These are phyloP conservation scores for Podaxis mareebaensis DNA, from an alignment of 768 basidiomycete species.

Conservation along the genomic window DNA sequence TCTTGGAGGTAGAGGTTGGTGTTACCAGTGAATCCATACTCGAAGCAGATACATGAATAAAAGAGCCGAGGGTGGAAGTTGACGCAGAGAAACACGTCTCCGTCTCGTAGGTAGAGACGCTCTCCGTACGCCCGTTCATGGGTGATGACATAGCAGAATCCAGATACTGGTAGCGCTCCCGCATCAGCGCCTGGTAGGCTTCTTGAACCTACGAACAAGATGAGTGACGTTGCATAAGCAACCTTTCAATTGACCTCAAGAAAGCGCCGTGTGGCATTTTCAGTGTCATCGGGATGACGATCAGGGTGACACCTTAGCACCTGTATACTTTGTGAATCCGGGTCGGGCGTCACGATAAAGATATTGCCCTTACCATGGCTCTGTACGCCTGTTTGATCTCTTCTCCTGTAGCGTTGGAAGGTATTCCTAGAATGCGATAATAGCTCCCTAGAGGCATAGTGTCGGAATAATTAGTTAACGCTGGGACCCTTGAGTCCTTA, in stretches of 20 bases:
- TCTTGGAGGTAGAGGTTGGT: conserved; percentile 25
- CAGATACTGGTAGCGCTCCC: conserved; percentile 31
- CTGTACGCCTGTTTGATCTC: conserved; percentile 64
- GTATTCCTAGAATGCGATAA: conserved; percentile 16
- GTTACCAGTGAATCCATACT: conserved; percentile 32
- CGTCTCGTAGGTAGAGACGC: conserved; percentile 19
- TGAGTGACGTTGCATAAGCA: conserved; percentile 9
- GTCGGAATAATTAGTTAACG: background rate
- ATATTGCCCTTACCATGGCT: conserved; percentile 45
- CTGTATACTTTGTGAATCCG: conserved; percentile 29
- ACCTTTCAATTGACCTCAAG: conserved; percentile 44
- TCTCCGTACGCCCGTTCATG: background rate
- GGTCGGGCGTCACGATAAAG: conserved; percentile 23
- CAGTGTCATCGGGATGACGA: conserved; percentile 56
- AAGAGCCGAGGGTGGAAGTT: conserved; percentile 23
- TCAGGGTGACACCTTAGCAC: conserved; percentile 72
- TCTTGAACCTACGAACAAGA: conserved; percentile 42
- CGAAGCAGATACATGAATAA: conserved; percentile 30
- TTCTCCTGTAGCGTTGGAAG: conserved; percentile 41
- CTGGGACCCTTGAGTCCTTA: background rate
- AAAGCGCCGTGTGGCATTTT: conserved; percentile 55
- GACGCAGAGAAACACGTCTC: conserved; percentile 29
- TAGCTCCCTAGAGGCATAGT: conserved; percentile 15
- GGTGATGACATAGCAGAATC: conserved; percentile 13
- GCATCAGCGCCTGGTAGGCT: conserved; percentile 56